Evolutionary conservation across 768 basidiomycete genomes (phyloP).

Genomic region (Termitomyces sp.): DNA sequence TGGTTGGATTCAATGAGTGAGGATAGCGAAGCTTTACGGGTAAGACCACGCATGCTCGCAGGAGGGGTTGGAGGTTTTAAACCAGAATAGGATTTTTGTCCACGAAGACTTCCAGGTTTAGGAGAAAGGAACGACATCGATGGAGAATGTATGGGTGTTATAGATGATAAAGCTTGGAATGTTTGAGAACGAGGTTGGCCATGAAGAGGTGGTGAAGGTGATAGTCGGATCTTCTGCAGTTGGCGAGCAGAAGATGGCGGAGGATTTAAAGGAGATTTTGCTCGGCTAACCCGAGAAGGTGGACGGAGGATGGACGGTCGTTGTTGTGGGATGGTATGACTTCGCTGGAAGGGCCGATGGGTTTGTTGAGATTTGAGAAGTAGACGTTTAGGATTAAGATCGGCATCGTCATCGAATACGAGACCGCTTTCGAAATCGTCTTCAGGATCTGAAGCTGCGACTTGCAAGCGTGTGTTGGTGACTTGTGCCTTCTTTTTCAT

Average conservation of each 20-base stretch:
- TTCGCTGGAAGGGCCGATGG: constrained; percentile 45
- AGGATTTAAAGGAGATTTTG: constrained; percentile 71
- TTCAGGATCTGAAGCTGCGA: constrained; percentile 63
- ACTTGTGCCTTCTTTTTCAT: constrained; percentile 53
- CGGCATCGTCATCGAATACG: constrained; percentile 77
- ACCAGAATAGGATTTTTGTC: constrained; percentile 82
- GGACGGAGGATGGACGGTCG: constrained; percentile 53
- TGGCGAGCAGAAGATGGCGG: constrained; percentile 69
- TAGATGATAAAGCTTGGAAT: constrained; percentile 54
- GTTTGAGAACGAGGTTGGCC: constrained; percentile 57
- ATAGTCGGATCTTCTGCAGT: constrained; percentile 62
- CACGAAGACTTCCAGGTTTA: constrained; percentile 74
- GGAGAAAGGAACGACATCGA: constrained; percentile 58
- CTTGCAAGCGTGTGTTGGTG: constrained; percentile 36
- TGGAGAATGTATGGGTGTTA: constrained; percentile 44
- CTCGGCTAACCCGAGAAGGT: constrained; percentile 62
- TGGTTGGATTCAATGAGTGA: constrained; percentile 63
- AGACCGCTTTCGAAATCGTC: constrained; percentile 87
- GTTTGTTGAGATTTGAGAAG: constrained; percentile 46
- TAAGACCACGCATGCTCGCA: constrained; percentile 55
- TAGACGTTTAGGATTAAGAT: constrained; percentile 78
- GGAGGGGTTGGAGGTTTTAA: constrained; percentile 76
- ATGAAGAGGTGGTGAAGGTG: constrained; percentile 66
- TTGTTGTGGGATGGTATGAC: constrained; percentile 57
- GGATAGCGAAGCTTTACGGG: constrained; percentile 78